These are phyloP conservation scores for Leccinum pachyderme DNA, from an alignment of 1,284 basidiomycete genomes.

Conservation along the genomic window DNA sequence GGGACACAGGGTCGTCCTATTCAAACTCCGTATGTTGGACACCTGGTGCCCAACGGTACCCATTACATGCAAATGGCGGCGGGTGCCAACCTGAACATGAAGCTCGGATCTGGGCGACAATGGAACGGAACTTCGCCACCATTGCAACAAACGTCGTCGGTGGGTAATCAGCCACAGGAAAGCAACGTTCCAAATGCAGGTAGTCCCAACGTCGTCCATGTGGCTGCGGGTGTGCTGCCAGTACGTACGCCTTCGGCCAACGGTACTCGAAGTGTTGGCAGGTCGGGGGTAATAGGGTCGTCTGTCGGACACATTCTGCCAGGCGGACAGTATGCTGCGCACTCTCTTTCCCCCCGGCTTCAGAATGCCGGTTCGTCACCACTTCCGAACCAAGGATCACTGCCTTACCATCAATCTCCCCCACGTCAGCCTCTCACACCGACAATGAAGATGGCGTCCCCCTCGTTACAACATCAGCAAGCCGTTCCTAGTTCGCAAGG, in stretches of 20 bases:
- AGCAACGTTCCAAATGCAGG: slow-evolving; percentile 34
- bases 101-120: slow-evolving; percentile 42
- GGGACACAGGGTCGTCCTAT: slow-evolving; percentile 33
- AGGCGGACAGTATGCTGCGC: slow-evolving; percentile 40
- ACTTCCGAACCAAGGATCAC: slow-evolving; percentile 40
- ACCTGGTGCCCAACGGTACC: slow-evolving; percentile 35
- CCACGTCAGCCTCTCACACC: slow-evolving; percentile 55
- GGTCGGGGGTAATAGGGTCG: slow-evolving; percentile 31
- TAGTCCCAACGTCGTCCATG: slow-evolving; percentile 33
- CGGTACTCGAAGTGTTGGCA: slow-evolving; percentile 45
- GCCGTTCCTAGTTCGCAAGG: slow-evolving; percentile 43
- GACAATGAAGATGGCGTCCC: slow-evolving; percentile 53
- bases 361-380: slow-evolving; percentile 51
- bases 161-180: slow-evolving; percentile 30
- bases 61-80: slow-evolving; percentile 37
- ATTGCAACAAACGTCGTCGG: slow-evolving; percentile 33
- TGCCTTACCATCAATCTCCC: slow-evolving; percentile 49
- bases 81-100: slow-evolving; percentile 38
- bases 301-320: slow-evolving; percentile 37
- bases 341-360: slow-evolving; percentile 53
- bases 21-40: slow-evolving; percentile 33
- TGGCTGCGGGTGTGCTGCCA: slow-evolving; percentile 37
- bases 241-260: slow-evolving; percentile 55
- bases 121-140: slow-evolving; percentile 35
- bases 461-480: slow-evolving; percentile 64